Percentiles rank a stretch among this genome's conserved stretches.
Evolutionary conservation across 1,284 basidiomycete species (phyloP).

Genomic region (Apiotrichum montevideense): DNA sequence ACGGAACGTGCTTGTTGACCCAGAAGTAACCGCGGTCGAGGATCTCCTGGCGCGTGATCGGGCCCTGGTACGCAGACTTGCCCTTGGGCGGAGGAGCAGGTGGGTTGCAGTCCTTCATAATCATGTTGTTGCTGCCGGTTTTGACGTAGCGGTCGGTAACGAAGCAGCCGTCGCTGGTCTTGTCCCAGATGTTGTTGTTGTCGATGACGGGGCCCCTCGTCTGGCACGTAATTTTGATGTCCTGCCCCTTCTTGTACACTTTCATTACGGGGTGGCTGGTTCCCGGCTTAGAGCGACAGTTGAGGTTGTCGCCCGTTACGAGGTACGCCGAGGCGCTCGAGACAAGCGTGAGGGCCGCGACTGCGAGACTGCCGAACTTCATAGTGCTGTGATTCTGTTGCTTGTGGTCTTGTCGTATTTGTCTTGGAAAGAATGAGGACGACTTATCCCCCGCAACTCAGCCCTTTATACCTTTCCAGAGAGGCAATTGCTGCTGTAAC

Average conservation of each 20-base stretch:
- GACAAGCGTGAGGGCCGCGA: background rate
- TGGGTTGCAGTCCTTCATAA: background rate
- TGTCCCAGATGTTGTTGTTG: constrained; percentile 2
- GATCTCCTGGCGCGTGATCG: background rate
- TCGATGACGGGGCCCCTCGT: background rate
- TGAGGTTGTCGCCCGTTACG: background rate
- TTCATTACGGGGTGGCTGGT: background rate
- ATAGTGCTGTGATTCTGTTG: background rate
- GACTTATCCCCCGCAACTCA: too few relatives aligned
- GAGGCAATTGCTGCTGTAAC: too few relatives aligned
- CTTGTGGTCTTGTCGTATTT: background rate
- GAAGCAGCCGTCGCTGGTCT: constrained; percentile 3
- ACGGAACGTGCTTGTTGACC: background rate
- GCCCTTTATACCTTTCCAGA: too few relatives aligned
- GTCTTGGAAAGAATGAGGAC: too few relatives aligned
- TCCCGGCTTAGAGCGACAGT: background rate
- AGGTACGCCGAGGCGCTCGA: background rate
- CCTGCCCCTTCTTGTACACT: background rate
- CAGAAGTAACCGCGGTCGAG: background rate
- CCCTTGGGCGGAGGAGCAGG: background rate
- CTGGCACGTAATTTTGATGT: background rate
- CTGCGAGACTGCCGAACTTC: background rate
- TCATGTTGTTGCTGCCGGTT: background rate
- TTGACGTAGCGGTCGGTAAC: background rate
- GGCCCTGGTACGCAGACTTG: background rate